These are phyloP conservation scores for Suhomyces maxii DNA, from an alignment of 1,139 yeast species.

Conservation along the genomic window DNA sequence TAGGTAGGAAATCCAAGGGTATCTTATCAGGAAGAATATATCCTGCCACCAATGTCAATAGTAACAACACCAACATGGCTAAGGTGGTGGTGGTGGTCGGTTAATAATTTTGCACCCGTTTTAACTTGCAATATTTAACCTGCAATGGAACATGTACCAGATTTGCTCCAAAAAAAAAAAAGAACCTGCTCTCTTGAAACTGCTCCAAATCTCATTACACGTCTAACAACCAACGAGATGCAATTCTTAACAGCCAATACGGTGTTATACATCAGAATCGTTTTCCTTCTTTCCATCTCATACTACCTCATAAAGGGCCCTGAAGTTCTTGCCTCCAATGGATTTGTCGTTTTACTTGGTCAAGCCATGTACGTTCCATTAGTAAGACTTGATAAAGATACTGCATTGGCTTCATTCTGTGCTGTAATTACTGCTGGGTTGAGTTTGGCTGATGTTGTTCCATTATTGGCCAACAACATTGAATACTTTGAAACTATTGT, in stretches of 20 bases:
- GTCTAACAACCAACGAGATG: slow-evolving; percentile 33
- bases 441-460: slow-evolving; percentile 57
- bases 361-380: slow-evolving; percentile 50
- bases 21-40: not conserved
- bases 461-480: slow-evolving; percentile 55
- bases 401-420: slow-evolving; percentile 55
- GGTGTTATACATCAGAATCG: slow-evolving; percentile 50
- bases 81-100: no score
- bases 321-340: slow-evolving; percentile 39
- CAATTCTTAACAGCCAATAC: slow-evolving; percentile 56
- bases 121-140: slow-evolving; percentile 1
- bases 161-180: not conserved
- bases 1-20: slow-evolving; percentile 3
- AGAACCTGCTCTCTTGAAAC: not conserved
- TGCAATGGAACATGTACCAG: not conserved
- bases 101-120: slow-evolving; percentile 2
- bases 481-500: slow-evolving; percentile 65
- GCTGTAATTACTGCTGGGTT: slow-evolving; percentile 44
- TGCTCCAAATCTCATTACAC: not conserved
- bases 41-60: not conserved
- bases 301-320: slow-evolving; percentile 46
- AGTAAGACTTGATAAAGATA: slow-evolving; percentile 40
- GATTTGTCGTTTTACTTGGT: slow-evolving; percentile 56
- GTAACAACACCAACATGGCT: not conserved
- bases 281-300: slow-evolving; percentile 45